phyloP scores from a whole-genome alignment of 2,329 filamentous ascomycete genomes.

The Cladosporium sp. region DNA sequence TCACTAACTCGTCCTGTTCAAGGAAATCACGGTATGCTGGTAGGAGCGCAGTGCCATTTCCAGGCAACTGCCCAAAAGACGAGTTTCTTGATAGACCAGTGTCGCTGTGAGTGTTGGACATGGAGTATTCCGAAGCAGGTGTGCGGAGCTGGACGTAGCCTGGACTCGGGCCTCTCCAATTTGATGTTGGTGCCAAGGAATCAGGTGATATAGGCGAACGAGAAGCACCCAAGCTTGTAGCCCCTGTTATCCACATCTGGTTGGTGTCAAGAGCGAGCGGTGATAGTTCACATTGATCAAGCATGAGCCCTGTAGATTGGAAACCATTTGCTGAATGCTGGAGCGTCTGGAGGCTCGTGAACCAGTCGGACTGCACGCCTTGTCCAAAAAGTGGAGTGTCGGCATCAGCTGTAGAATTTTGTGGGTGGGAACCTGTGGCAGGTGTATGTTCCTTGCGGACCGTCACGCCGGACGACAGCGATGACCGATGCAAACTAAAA shows the following conservation, averaged over 20 bases:
- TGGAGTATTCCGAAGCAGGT: neutral
- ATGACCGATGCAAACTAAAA: neutral
- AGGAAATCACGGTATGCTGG: conserved; percentile 27
- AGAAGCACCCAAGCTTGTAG: neutral
- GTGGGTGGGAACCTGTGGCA: neutral
- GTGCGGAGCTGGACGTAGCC: neutral
- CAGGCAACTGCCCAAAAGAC: neutral
- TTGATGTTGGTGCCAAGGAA: neutral
- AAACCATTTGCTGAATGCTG: neutral
- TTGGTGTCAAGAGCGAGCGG: neutral
- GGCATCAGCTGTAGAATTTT: conserved; percentile 24
- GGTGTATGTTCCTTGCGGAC: neutral
- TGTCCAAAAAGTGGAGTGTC: neutral
- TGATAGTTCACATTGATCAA: neutral
- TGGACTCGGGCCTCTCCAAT: neutral
- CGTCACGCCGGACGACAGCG: neutral
- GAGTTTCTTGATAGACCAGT: neutral
- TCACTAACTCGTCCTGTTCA: conserved; percentile 25
- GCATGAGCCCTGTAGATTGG: neutral
- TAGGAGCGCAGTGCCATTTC: neutral
- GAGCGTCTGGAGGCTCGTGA: neutral
- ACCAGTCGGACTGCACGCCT: neutral
- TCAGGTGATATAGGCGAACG: neutral
- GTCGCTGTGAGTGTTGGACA: neutral
- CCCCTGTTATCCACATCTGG: neutral